phyloP scores from a whole-genome alignment of 139 green algal genomes.

The Chlamydomonas eustigma region DNA sequence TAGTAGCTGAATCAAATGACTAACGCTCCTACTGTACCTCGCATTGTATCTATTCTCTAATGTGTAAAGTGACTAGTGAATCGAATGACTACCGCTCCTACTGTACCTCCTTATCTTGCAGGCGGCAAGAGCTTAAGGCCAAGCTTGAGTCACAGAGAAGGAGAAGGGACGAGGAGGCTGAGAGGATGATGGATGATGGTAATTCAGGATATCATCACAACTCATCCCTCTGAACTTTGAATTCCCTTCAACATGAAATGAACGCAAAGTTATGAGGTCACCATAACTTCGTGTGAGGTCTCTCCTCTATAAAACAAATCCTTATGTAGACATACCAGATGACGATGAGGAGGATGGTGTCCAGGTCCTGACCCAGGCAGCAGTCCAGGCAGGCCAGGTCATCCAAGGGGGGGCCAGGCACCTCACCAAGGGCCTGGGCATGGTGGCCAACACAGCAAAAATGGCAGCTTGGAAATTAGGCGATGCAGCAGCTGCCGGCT shows the following conservation, averaged over 20 bases:
- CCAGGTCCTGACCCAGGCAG: not conserved
- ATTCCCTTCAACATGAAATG: too few species aligned
- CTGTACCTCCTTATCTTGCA: too few species aligned
- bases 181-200: not conserved
- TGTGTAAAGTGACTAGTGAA: too few species aligned
- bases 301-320: too few species aligned
- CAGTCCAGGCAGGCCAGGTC: too few species aligned
- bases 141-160: not conserved
- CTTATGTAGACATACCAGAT: not conserved
- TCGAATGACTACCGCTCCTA: too few species aligned
- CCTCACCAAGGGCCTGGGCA: not conserved
- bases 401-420: not conserved
- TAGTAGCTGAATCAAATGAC: too few species aligned
- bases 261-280: too few species aligned
- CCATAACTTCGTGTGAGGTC: too few species aligned
- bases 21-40: too few species aligned
- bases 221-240: too few species aligned
- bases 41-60: too few species aligned
- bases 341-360: not conserved
- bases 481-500: not conserved
- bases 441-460: not conserved
- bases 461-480: not conserved
- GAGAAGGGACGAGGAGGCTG: not conserved
- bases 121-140: not conserved
- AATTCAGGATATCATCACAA: not conserved